Percentiles rank a stretch among this genome's conserved stretches.
These are phyloP conservation scores for Ambrosia hybrid DNA, from an alignment of 140 eudicot species.

Conservation along the genomic window DNA sequence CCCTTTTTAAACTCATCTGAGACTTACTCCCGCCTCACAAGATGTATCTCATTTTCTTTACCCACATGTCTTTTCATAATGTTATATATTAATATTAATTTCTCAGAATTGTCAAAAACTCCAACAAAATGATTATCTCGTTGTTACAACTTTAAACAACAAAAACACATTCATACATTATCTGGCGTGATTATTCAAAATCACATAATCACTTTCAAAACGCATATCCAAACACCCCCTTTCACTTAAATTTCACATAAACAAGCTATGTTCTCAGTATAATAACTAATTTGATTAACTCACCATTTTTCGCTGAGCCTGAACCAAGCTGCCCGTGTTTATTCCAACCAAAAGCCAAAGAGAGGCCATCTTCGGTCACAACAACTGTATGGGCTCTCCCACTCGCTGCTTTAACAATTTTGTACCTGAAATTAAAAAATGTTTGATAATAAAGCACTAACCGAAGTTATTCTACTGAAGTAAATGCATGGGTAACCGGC, in stretches of 20 bases:
- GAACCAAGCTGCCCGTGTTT: constrained; percentile 96
- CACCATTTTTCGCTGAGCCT: constrained; percentile 83
- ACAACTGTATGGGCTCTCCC: constrained; percentile 86
- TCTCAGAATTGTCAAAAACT: neutral
- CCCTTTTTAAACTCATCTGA: no score
- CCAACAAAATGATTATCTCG: neutral
- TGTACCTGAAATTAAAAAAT: constrained; percentile 46
- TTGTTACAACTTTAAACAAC: neutral
- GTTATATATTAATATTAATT: neutral
- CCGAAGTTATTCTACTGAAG: no score
- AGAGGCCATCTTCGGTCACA: constrained; percentile 69
- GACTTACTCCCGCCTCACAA: no score
- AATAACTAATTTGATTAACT: constrained; percentile 10
- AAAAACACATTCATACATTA: neutral
- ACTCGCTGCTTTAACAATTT: constrained; percentile 71
- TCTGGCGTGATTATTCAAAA: neutral
- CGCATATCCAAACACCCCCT: constrained; percentile 2
- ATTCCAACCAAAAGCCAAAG: constrained; percentile 94
- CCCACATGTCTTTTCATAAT: no score
- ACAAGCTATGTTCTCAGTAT: neutral
- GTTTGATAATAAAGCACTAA: no score
- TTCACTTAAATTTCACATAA: neutral
- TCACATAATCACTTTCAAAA: no score
- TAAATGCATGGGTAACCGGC: no score
- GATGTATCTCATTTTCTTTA: neutral